Base-by-base conservation (phyloP, 805 yeast species). In the Yamadazyma laniorum region DNA sequence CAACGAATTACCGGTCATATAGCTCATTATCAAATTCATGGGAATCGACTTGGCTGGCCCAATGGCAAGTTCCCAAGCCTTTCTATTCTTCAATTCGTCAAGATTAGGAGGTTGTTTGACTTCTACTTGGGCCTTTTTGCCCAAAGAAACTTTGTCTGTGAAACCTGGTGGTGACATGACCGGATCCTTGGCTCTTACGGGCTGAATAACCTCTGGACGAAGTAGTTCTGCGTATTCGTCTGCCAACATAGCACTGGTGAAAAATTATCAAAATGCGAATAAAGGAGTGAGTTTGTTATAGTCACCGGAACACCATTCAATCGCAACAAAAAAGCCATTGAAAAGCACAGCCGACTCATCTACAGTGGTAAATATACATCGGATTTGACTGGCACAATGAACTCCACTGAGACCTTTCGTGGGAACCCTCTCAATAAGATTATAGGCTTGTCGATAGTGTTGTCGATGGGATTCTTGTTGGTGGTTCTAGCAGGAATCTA, bases 401-500 rank as follows among this genome's bases (percentile, higher is more conserved):
- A 55, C 33, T 53, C 56, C 3, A 53, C 55, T 2, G 38, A 44
- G 18, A 34, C 49, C 13, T 44, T 49, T 35, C 40, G 75, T 21
- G 28, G 26, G 5, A 64, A 82, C 45, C 95, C 95, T 25, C 65
- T 88, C 45, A 83, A 86, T 40, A 82, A 80, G 54, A 84, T 88
- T 51, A 83, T 87, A 29, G 82, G 83, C 12, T 77, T 87, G 14
- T 77, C 93, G 12, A 72, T 81, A 27, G 80, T 90, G 32, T 72
- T 91, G 21, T 93, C 98, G 1, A 74, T 88, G 48, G 99, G 99
- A 5, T 91, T 91, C 52, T 75, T 93, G 25, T 69, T 93, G 47
- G 88, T 90, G 30, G 85, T 91, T 18, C 70, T 93, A 23, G 88
- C 96, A 32, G 89, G 95, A 36, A 70, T 93, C 9, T 87, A 79